These are phyloP conservation scores for Leccinum incarnatum DNA, from an alignment of 768 basidiomycete genomes.

Conservation along the genomic window DNA sequence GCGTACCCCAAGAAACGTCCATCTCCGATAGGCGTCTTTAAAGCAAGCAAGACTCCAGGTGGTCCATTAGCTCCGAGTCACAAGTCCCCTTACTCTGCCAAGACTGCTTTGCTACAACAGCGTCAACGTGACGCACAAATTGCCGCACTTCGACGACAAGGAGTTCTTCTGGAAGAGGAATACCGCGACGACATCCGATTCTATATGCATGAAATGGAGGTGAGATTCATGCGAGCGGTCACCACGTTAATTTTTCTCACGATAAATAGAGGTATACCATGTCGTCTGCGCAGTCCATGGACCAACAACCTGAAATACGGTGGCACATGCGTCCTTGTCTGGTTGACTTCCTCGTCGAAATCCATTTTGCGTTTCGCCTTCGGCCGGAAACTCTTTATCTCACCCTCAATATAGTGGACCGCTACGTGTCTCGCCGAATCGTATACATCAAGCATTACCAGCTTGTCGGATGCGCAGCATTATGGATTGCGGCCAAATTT, in stretches of 20 bases:
- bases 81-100: conserved; percentile 66
- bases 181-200: conserved; percentile 89
- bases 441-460: conserved; percentile 99
- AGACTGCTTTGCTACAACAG: conserved; percentile 57
- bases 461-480: conserved; percentile 94
- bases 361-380: conserved; percentile 95
- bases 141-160: conserved; percentile 64
- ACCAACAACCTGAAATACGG: conserved; percentile 96
- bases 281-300: conserved; percentile 94
- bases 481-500: conserved; percentile 99
- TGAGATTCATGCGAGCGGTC: conserved; percentile 40
- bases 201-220: conserved; percentile 99
- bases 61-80: conserved; percentile 47
- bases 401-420: conserved; percentile 97
- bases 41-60: conserved; percentile 56
- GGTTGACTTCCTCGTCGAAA: conserved; percentile 98
- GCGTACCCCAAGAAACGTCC: conserved; percentile 86
- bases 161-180: conserved; percentile 87
- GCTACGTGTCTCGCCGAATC: conserved; percentile 97
- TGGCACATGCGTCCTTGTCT: conserved; percentile 99
- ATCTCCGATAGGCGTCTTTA: conserved; percentile 75
- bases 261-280: conserved; percentile 70
- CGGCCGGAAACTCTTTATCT: conserved; percentile 99
- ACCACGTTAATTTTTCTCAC: conserved; percentile 9
- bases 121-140: conserved; percentile 70